Evolutionary conservation across 768 basidiomycete genomes (phyloP), one percentile per base, ranked within the genome.

Genomic region (Hypsizygus marmoreus): DNA sequence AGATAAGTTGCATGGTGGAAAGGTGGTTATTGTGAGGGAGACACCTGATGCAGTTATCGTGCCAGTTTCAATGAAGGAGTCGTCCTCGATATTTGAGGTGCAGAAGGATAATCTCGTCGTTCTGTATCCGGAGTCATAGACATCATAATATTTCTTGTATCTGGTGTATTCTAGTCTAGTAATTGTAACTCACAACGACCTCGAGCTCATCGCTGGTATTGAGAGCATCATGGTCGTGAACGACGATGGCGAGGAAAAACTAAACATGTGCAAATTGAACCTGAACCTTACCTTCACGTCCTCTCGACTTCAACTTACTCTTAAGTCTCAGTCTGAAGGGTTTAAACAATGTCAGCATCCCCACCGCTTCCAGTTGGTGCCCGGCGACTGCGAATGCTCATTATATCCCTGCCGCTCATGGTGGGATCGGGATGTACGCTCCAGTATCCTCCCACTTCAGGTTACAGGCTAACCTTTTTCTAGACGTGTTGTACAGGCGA

Each of bases 401-500:
- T 88, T 32, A 68, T 84, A 30, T 73, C 84, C 0, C 52, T 82
- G 10, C 86, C 86, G 3, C 74, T 88, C 33, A 81, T 87, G 39
- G 81, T 74, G 20, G 84, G 77, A 4, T 80, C 79, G 10, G 77
- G 82, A 38, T 75, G 86, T 88, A 45, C 49, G 81, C 9, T 6
- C 31, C 11, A 17, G 14, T 45, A 13, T 34, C 42, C 33, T 37
- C 29, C 56, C 20, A 43, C 40, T 23, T 30, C 36, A 23, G 11
- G 43, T 32, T 29, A 35, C 33, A n/a, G 19, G 17, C 14, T 22
- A 49, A 13, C 25, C 16, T 37, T 4, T 32, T n/a, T 43, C 19
- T 53, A 88, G 87, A 77, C 35, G 77, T 88, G 37, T 62, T 87
- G 49, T 88, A 85, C 60, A 81, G 80, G 59, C 80, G 87, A 4